These are phyloP conservation scores for Phytophthora pinifolia DNA, from an alignment of 352 stramenopile species.

Conservation along the genomic window DNA sequence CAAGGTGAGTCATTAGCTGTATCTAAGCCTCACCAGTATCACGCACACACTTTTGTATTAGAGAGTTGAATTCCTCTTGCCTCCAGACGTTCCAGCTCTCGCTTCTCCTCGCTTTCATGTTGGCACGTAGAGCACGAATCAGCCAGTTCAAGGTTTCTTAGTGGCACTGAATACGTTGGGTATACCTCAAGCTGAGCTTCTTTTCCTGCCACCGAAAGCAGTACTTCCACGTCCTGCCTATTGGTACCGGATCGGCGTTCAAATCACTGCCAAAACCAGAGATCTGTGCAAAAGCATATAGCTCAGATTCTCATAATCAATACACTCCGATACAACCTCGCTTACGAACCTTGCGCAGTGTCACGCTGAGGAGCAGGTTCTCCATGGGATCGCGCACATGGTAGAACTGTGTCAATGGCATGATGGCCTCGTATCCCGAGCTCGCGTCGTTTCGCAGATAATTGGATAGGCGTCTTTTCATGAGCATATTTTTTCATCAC, in stretches of 20 bases:
- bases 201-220: constrained; percentile 64
- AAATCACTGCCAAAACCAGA: constrained; percentile 18
- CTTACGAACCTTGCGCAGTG: constrained; percentile 54
- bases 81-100: constrained; percentile 15
- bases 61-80: constrained; percentile 21
- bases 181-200: constrained; percentile 24
- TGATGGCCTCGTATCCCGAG: constrained; percentile 9
- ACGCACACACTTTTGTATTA: constrained; percentile 2
- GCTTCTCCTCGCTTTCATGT: constrained; percentile 21
- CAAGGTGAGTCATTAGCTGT: not conserved
- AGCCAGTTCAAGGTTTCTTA: not conserved
- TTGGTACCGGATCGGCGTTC: constrained; percentile 9
- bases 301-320: not conserved
- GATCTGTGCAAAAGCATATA: constrained; percentile 13
- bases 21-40: not conserved
- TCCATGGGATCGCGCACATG: constrained; percentile 77
- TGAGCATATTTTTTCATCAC: not conserved
- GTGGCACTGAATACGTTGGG: not conserved
- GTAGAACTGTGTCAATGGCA: constrained; percentile 57
- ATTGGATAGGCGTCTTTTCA: not conserved
- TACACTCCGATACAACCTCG: not conserved
- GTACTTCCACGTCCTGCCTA: constrained; percentile 46
- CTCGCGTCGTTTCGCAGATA: constrained; percentile 4
- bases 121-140: not conserved
- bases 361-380: constrained; percentile 58